Conservation (phyloP, 257 asterid genomes). For the Solanum commersonii region DNA sequence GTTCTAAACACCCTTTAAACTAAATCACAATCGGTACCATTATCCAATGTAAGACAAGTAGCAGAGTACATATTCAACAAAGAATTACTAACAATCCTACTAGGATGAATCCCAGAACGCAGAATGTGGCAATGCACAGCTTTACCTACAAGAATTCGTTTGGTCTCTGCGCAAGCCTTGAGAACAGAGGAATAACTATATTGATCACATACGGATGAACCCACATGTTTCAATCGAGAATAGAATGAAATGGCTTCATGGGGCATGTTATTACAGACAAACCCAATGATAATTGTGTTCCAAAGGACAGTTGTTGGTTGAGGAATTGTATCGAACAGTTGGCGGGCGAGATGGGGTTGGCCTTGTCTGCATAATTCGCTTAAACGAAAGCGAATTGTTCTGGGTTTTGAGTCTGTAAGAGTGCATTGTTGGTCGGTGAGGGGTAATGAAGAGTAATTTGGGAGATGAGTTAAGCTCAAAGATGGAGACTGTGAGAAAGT, state of each 20-base stretch:
- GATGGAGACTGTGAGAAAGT: slow-evolving; percentile 16
- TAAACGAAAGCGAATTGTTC: slow-evolving; percentile 63
- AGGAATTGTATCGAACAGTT: slow-evolving; percentile 80
- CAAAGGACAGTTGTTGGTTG: slow-evolving; percentile 72
- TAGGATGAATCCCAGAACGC: slow-evolving; percentile 38
- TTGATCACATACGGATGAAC: slow-evolving; percentile 33
- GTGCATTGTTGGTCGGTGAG: slow-evolving; percentile 4
- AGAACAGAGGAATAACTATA: slow-evolving; percentile 74
- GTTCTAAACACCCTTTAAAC: slow-evolving; percentile 43
- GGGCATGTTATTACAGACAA: slow-evolving; percentile 56
- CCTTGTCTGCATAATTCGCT: slow-evolving; percentile 60
- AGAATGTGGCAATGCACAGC: slow-evolving; percentile 64
- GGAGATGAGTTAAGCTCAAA: slow-evolving; percentile 11
- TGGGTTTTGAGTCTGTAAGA: slow-evolving; percentile 17
- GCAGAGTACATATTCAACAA: slow-evolving; percentile 71
- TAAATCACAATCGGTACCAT: slow-evolving; percentile 19
- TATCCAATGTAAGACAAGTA: slow-evolving; percentile 28
- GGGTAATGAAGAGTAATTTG: slow-evolving; percentile 7
- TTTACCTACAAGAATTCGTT: slow-evolving; percentile 49
- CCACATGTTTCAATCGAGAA: slow-evolving; percentile 30
- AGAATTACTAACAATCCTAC: slow-evolving; percentile 67
- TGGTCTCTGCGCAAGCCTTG: slow-evolving; percentile 74
- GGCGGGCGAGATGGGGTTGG: slow-evolving; percentile 48
- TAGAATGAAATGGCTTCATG: slow-evolving; percentile 55
- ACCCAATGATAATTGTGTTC: slow-evolving; percentile 74